These are phyloP conservation scores for Cladorrhinum sp. DNA, from an alignment of 2,329 filamentous ascomycete species.

Conservation along the genomic window DNA sequence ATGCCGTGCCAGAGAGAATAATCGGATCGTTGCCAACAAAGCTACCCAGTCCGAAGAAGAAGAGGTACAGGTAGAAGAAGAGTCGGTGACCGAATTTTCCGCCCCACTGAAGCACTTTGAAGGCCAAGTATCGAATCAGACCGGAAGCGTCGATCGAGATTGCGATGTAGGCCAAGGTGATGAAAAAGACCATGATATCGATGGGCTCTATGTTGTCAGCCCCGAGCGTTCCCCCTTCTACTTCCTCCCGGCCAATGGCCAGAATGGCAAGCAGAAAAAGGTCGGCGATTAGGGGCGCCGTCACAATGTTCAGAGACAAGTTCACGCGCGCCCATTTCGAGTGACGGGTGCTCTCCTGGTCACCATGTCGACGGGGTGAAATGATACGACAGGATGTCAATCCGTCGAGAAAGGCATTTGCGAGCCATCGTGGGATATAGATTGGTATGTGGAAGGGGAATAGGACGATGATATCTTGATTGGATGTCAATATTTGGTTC, in stretches of 20 bases:
- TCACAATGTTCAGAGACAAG: conserved; percentile 69
- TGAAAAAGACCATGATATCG: conserved; percentile 73
- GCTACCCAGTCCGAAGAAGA: conserved; percentile 65
- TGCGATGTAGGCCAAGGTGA: conserved; percentile 71
- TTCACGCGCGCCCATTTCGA: conserved; percentile 47
- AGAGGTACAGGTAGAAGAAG: conserved; percentile 70
- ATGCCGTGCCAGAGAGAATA: conserved; percentile 70
- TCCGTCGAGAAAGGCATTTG: conserved; percentile 41
- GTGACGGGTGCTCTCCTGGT: conserved; percentile 31
- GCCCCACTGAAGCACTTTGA: conserved; percentile 65
- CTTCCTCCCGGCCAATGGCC: conserved; percentile 64
- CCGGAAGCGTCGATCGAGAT: conserved; percentile 76
- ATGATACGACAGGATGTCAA: conserved; percentile 52
- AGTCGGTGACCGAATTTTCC: conserved; percentile 64
- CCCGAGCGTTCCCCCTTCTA: conserved; percentile 66
- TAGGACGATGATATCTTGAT: conserved; percentile 62
- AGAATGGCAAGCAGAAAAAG: conserved; percentile 67
- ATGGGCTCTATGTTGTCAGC: conserved; percentile 64
- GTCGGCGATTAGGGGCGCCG: conserved; percentile 66
- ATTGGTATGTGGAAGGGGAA: conserved; percentile 66
- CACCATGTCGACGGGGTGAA: conserved; percentile 36
- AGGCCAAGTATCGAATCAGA: conserved; percentile 66
- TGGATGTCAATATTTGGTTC: neutral
- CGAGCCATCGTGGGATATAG: conserved; percentile 52
- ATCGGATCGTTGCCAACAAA: conserved; percentile 75